Conservation (phyloP, 495 filamentous ascomycete genomes). For the Penicillium pulvis region DNA sequence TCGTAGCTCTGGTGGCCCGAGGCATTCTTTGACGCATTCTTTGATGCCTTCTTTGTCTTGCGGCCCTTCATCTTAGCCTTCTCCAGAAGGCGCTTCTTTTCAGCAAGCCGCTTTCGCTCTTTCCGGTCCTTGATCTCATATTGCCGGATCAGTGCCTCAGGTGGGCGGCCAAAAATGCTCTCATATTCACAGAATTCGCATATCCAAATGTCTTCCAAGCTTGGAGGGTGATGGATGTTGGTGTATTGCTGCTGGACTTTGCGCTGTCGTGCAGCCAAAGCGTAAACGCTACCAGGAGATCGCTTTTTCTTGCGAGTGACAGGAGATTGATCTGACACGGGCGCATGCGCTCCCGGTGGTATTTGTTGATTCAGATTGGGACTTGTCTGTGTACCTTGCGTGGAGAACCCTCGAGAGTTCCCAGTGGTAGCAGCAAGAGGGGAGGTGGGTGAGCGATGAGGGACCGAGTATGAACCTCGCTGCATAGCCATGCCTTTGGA, state of each 20-base stretch:
- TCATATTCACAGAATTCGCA: conserved; percentile 94
- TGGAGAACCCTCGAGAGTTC: conserved; percentile 47
- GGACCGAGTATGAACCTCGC: conserved; percentile 35
- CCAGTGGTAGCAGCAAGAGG: conserved; percentile 30
- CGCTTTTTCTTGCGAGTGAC: conserved; percentile 58
- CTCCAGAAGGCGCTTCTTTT: conserved; percentile 82
- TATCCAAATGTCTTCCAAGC: conserved; percentile 82
- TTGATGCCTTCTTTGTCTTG: conserved; percentile 74
- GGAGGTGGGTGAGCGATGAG: conserved; percentile 39
- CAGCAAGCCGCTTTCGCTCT: conserved; percentile 76
- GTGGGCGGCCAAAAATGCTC: conserved; percentile 79
- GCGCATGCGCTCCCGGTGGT: conserved; percentile 31
- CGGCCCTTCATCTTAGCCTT: conserved; percentile 94
- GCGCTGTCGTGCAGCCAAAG: conserved; percentile 65
- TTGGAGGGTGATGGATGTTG: conserved; percentile 76
- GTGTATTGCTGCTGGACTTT: conserved; percentile 69
- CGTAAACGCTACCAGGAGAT: conserved; percentile 59
- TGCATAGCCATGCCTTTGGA: conserved; percentile 62
- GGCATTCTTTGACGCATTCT: conserved; percentile 62
- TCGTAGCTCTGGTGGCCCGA: conserved; percentile 48
- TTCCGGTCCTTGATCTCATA: conserved; percentile 94
- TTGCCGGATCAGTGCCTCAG: conserved; percentile 80
- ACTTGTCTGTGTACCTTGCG: conserved; percentile 65
- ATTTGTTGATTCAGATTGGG: conserved; percentile 48
- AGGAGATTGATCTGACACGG: conserved; percentile 39